Conservation (phyloP, 495 filamentous ascomycete species). For the Aspergillus sparsus region DNA sequence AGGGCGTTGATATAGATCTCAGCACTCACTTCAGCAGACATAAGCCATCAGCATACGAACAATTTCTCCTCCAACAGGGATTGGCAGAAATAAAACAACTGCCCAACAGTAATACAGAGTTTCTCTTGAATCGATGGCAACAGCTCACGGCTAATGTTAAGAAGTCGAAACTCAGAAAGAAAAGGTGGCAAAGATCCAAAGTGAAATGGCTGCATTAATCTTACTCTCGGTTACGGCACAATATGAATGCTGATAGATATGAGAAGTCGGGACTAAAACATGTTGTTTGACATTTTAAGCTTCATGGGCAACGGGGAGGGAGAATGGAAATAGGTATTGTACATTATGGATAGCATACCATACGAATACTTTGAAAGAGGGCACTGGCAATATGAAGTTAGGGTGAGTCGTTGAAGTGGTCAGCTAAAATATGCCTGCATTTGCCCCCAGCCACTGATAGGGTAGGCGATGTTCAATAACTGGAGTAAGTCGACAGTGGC, state of each 20-base stretch:
- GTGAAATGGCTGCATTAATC: neutral
- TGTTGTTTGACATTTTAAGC: too few species aligned
- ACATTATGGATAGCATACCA: too few species aligned
- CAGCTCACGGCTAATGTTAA: neutral
- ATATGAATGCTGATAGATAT: neutral
- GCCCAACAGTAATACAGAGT: neutral
- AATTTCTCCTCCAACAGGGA: neutral
- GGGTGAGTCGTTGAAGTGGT: too few species aligned
- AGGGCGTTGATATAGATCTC: neutral
- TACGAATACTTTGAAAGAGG: too few species aligned
- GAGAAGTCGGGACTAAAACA: too few species aligned
- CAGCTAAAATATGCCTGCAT: too few species aligned
- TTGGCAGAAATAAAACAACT: neutral
- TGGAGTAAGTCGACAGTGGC: too few species aligned
- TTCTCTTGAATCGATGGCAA: neutral
- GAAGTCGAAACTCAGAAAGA: conserved; percentile 2
- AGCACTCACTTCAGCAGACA: neutral
- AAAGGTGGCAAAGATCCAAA: neutral
- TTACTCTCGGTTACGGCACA: neutral
- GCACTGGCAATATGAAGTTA: too few species aligned
- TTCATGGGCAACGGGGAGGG: too few species aligned
- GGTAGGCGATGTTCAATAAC: too few species aligned
- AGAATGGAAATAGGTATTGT: too few species aligned
- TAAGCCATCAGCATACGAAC: neutral
- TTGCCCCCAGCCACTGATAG: too few species aligned